A percentile compares a stretch with the other conserved stretches of the same genome.
Conservation (phyloP, 768 basidiomycete species). For the Tulasnella sp. region DNA sequence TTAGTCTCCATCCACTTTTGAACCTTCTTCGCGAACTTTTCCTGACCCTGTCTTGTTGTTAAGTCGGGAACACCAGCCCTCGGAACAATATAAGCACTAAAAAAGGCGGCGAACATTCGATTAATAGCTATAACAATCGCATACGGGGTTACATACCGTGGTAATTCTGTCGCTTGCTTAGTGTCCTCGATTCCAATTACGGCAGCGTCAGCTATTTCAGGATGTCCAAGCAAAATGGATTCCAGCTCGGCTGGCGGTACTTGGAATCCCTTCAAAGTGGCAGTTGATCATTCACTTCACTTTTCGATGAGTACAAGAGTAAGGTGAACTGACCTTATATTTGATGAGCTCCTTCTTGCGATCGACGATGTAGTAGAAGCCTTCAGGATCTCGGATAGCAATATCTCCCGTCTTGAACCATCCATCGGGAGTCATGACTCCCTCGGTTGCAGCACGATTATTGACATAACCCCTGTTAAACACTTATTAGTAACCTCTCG, state of each 20-base stretch:
- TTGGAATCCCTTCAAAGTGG: conserved; percentile 48
- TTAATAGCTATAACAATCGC: neutral
- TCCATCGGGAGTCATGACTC: conserved; percentile 52
- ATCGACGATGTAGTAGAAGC: conserved; percentile 64
- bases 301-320: neutral
- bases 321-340: conserved; percentile 39
- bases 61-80: conserved; percentile 17
- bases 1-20: conserved; percentile 52
- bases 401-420: conserved; percentile 92
- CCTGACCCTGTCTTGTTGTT: conserved; percentile 26
- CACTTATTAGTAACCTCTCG: no score
- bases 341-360: conserved; percentile 64
- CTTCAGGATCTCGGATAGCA: conserved; percentile 49
- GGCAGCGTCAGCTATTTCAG: conserved; percentile 62
- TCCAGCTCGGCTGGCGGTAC: conserved; percentile 84
- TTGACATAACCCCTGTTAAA: conserved; percentile 53
- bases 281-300: neutral
- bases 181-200: conserved; percentile 63
- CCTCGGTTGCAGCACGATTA: conserved; percentile 53
- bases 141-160: conserved; percentile 34
- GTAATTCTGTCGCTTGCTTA: conserved; percentile 67
- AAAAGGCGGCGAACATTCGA: neutral
- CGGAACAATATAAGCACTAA: conserved; percentile 29
- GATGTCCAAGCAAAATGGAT: conserved; percentile 56
- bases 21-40: conserved; percentile 38